Conservation (phyloP, 139 green algal species). For the Closterium sp. region DNA sequence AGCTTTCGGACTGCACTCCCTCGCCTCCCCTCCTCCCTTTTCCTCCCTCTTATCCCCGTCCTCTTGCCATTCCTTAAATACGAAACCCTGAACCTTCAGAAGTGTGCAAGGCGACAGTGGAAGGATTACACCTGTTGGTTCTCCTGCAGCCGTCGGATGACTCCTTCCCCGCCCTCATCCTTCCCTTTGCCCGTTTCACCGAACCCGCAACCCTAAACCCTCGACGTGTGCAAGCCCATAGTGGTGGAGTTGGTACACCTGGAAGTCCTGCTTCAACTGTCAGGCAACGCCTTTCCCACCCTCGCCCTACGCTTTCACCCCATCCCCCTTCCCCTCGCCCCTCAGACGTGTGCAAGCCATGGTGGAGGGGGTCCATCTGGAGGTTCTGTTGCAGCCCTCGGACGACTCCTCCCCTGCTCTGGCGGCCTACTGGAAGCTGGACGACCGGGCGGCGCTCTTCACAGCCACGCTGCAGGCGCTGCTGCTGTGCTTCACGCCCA, state of each 20-base stretch:
- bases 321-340: neutral
- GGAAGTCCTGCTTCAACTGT: conserved; percentile 17
- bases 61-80: too few species aligned
- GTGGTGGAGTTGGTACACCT: conserved; percentile 26
- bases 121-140: conserved; percentile 21
- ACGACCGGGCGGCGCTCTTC: conserved; percentile 32
- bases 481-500: conserved; percentile 30
- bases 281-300: neutral
- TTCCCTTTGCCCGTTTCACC: neutral
- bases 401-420: neutral
- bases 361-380: conserved; percentile 22
- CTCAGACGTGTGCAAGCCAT: conserved; percentile 28
- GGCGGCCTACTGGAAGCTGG: conserved; percentile 17
- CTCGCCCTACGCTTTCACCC: neutral
- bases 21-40: neutral
- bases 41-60: neutral
- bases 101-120: conserved; percentile 22
- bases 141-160: neutral
- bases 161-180: neutral
- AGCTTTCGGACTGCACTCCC: too few species aligned
- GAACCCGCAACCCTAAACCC: too few species aligned
- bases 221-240: conserved; percentile 26
- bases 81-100: neutral
- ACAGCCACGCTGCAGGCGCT: conserved; percentile 31
- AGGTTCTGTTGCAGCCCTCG: conserved; percentile 17